Conservation (phyloP, 2,329 filamentous ascomycete species). For the Arthrinium puccinioides region DNA sequence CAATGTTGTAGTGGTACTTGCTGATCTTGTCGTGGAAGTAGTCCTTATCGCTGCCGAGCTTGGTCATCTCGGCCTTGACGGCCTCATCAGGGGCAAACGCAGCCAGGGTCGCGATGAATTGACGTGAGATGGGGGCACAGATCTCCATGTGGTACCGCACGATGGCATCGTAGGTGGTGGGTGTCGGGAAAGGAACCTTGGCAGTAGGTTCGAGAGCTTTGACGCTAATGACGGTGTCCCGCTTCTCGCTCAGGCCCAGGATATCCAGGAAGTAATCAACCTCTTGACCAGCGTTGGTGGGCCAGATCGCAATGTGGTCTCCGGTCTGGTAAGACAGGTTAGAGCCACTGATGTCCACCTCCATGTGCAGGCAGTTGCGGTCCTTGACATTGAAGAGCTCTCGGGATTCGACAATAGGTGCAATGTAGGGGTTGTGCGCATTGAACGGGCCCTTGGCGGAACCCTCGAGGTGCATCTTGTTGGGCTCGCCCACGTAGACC, state of each 20-base stretch:
- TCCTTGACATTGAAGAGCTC: constrained; percentile 87
- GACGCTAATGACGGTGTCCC: constrained; percentile 74
- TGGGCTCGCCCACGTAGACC: constrained; percentile 93
- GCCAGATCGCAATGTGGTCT: constrained; percentile 96
- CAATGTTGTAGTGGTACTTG: constrained; percentile 80
- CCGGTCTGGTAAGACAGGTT: constrained; percentile 92
- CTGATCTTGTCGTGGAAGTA: constrained; percentile 86
- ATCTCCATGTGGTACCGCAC: constrained; percentile 96
- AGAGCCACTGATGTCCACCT: constrained; percentile 83
- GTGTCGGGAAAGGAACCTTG: constrained; percentile 95
- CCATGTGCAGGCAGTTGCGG: constrained; percentile 93
- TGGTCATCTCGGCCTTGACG: constrained; percentile 79
- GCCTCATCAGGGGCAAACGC: constrained; percentile 83
- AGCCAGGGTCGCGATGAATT: constrained; percentile 81
- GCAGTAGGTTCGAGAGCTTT: constrained; percentile 91
- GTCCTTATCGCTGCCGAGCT: constrained; percentile 87
- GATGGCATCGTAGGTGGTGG: constrained; percentile 92
- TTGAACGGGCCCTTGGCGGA: constrained; percentile 84
- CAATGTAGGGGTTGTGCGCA: constrained; percentile 93
- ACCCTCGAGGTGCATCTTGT: constrained; percentile 90
- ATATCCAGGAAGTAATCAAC: constrained; percentile 83
- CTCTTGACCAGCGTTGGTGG: constrained; percentile 86
- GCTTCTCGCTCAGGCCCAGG: constrained; percentile 69
- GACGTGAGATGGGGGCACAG: constrained; percentile 88
- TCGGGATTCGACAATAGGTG: constrained; percentile 82